phyloP scores from a whole-genome alignment of 768 basidiomycete species.

The Termitomyces sp. region DNA sequence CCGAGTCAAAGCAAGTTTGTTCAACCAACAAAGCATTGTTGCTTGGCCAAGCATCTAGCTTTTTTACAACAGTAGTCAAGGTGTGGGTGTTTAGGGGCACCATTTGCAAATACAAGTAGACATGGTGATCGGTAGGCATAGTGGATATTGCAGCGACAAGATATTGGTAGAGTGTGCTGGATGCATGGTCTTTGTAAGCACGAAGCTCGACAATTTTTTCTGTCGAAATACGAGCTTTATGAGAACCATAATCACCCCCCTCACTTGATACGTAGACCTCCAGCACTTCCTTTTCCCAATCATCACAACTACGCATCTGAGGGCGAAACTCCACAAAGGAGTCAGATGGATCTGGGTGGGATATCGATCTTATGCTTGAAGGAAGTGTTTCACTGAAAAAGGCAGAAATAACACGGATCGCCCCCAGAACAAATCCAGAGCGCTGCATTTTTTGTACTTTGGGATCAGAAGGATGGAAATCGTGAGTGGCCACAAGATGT shows the following conservation, averaged over 20 bases:
- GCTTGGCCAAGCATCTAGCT: slow-evolving; percentile 4
- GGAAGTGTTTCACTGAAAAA: neutral
- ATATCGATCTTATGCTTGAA: neutral
- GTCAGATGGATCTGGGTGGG: neutral
- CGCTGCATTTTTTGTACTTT: slow-evolving; percentile 1
- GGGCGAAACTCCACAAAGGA: slow-evolving; percentile 5
- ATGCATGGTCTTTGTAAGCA: neutral
- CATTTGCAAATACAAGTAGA: slow-evolving; percentile 1
- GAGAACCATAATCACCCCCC: slow-evolving; percentile 1
- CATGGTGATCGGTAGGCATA: neutral
- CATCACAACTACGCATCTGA: slow-evolving; percentile 2
- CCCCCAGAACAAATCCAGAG: neutral
- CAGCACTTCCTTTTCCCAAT: slow-evolving; percentile 5
- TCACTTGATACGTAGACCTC: slow-evolving; percentile 1
- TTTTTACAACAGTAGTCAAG: slow-evolving; percentile 1
- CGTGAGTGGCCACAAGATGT: neutral
- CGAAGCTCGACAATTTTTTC: slow-evolving; percentile 6
- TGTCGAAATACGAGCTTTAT: neutral
- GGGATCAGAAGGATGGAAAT: neutral
- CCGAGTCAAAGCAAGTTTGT: slow-evolving; percentile 5
- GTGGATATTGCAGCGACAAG: slow-evolving; percentile 5
- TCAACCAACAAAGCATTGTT: slow-evolving; percentile 2
- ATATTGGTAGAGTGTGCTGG: neutral
- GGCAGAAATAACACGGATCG: slow-evolving; percentile 1
- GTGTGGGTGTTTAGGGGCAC: neutral